Conservation (phyloP, 139 green algal genomes). For the Diplosphaera chodatii region DNA sequence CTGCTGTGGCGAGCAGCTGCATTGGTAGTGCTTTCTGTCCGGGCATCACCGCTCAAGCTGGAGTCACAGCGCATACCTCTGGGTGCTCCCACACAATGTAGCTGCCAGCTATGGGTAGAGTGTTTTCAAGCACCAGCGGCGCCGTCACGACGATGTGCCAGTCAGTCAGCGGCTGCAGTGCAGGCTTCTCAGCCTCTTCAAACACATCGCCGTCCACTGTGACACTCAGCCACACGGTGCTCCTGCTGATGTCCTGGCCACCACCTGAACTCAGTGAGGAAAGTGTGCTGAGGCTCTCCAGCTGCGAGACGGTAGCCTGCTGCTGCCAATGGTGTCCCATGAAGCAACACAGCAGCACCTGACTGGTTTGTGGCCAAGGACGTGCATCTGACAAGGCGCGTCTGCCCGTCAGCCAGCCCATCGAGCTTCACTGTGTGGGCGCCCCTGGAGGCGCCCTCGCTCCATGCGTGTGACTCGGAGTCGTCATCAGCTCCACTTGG, state of each 20-base stretch:
- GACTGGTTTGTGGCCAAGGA: neutral
- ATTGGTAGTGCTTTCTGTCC: too few species aligned
- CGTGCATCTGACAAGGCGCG: constrained; percentile 47
- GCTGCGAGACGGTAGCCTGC: too few species aligned
- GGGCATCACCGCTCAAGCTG: too few species aligned
- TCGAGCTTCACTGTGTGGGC: constrained; percentile 41
- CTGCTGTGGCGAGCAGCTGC: too few species aligned
- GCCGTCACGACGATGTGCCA: constrained; percentile 62
- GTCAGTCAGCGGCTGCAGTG: constrained; percentile 37
- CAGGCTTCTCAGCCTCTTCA: neutral
- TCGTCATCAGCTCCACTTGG: constrained; percentile 15
- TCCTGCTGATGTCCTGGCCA: neutral
- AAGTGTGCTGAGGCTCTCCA: too few species aligned
- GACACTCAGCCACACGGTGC: constrained; percentile 54
- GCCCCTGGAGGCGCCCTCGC: constrained; percentile 25
- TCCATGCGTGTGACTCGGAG: constrained; percentile 43
- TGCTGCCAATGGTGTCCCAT: too few species aligned
- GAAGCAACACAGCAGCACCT: neutral
- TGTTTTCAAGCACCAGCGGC: constrained; percentile 70
- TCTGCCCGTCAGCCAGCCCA: constrained; percentile 52
- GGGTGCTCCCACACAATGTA: constrained; percentile 61
- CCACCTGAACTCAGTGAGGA: neutral
- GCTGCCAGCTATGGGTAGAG: constrained; percentile 56
- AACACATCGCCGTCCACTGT: constrained; percentile 41
- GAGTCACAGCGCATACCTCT: constrained; percentile 1